A percentile compares a stretch with the other conserved stretches of the same genome.
Conservation (phyloP, 305 asterid genomes). For the Fraxinus xanthoxyloides region DNA sequence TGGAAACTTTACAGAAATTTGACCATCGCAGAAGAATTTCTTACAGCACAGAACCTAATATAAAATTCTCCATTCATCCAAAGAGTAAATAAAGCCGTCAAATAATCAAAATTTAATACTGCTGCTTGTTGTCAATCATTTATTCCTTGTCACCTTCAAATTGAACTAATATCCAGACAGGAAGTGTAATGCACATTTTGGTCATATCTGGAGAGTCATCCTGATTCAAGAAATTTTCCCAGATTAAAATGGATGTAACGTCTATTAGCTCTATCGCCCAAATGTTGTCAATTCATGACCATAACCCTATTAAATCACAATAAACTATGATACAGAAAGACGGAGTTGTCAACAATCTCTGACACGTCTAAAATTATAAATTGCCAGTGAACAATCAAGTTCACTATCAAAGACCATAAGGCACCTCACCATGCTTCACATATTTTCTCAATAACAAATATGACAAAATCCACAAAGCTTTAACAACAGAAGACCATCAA, state of each 20-base stretch:
- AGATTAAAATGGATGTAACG: not conserved
- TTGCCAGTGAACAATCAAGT: not conserved
- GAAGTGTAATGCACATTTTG: not conserved
- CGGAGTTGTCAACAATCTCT: not conserved
- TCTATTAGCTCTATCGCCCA: not conserved
- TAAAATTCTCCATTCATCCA: not conserved
- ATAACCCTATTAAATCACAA: not conserved
- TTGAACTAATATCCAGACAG: not conserved
- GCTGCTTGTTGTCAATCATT: not conserved
- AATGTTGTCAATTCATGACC: constrained; percentile 4
- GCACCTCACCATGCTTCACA: not conserved
- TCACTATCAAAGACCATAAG: constrained; percentile 2
- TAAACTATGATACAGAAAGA: not conserved
- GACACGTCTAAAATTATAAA: not conserved
- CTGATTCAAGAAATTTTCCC: not conserved
- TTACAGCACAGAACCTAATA: not conserved
- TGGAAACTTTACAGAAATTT: not conserved
- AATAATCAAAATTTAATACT: not conserved
- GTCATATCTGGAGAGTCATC: not conserved
- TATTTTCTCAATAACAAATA: not conserved
- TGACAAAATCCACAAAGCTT: not conserved
- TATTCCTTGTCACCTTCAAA: not conserved
- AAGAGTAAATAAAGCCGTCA: not conserved
- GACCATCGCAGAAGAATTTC: not conserved
- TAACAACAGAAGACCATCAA: not conserved